Evolutionary conservation across 2,329 filamentous ascomycete species (phyloP).

Genomic region (Pestalotiopsis sp.): DNA sequence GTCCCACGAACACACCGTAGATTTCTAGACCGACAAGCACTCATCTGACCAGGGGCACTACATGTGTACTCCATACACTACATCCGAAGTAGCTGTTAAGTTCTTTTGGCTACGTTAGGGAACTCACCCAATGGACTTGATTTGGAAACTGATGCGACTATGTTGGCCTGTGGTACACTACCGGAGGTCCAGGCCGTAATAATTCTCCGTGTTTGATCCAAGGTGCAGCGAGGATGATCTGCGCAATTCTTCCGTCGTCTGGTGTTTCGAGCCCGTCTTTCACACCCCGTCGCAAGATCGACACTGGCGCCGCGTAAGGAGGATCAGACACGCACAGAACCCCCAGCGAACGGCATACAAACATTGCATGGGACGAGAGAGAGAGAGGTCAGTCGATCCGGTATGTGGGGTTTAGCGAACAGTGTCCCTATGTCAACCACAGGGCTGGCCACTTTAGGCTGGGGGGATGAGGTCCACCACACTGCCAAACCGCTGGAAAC

Average conservation of each 20-base stretch:
- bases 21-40: neutral
- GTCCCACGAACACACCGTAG: neutral
- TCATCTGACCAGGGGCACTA: neutral
- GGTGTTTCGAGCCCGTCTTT: neutral
- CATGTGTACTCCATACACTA: neutral
- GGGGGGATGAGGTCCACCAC: neutral
- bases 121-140: neutral
- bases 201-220: neutral
- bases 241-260: neutral
- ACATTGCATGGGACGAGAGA: neutral
- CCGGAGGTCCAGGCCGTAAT: neutral
- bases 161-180: neutral
- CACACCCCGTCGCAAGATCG: neutral
- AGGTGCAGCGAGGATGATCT: neutral
- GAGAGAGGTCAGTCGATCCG: neutral
- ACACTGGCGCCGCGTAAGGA: neutral
- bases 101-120: neutral
- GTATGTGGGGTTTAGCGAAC: neutral
- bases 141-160: neutral
- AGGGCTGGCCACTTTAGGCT: neutral
- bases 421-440: neutral
- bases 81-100: neutral
- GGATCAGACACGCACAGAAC: neutral
- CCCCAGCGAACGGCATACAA: neutral
- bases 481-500: neutral